These are phyloP conservation scores for Colletotrichum tanaceti DNA, from an alignment of 2,329 filamentous ascomycete genomes.

Conservation along the genomic window DNA sequence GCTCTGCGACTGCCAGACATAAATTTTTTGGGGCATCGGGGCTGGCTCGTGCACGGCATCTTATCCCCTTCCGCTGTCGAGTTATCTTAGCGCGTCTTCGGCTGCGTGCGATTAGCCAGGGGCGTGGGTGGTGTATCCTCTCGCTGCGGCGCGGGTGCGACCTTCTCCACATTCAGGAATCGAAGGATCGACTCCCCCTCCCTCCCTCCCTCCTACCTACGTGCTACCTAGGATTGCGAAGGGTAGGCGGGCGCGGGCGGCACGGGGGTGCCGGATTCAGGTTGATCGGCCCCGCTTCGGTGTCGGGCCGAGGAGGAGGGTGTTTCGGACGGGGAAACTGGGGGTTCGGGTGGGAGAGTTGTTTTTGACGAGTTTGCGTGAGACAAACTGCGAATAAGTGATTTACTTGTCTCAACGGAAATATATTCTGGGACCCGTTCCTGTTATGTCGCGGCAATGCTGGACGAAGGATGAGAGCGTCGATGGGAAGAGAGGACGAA, in stretches of 20 bases:
- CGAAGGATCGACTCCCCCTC: background rate
- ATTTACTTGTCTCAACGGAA: background rate
- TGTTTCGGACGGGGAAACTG: background rate
- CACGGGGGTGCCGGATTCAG: no score
- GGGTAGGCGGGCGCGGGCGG: background rate
- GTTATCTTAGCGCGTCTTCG: constrained; percentile 17
- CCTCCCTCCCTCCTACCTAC: no score
- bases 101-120: constrained; percentile 8
- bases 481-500: background rate
- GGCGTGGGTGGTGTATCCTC: background rate
- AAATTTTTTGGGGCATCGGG: constrained; percentile 1
- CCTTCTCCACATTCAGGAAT: constrained; percentile 12
- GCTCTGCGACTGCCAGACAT: background rate
- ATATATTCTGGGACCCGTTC: no score
- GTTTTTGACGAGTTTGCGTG: background rate
- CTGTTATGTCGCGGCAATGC: background rate
- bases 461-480: background rate
- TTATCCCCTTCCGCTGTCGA: background rate
- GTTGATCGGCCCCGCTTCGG: constrained; percentile 11
- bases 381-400: background rate
- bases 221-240: background rate
- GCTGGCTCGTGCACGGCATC: constrained; percentile 4
- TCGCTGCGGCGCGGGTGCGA: constrained; percentile 4
- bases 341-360: background rate
- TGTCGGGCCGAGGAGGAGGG: constrained; percentile 7